Evolutionary conservation across 2,329 filamentous ascomycete genomes (phyloP).

Genomic region (Cladophialophora carrionii): DNA sequence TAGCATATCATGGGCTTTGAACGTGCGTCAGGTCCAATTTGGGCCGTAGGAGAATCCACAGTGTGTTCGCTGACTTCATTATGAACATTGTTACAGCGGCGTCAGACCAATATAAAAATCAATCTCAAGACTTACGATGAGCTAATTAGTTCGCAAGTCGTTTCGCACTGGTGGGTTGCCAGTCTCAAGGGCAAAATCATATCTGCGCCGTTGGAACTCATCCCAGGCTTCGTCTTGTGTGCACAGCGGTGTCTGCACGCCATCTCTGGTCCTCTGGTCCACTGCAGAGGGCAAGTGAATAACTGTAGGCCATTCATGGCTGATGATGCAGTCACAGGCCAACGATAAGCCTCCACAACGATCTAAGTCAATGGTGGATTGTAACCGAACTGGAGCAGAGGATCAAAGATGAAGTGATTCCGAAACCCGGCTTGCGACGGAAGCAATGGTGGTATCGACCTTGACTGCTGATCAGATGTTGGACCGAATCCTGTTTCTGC

Average conservation of each 20-base stretch:
- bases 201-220: neutral
- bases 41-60: neutral
- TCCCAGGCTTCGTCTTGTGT: neutral
- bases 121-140: neutral
- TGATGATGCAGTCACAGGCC: neutral
- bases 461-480: neutral
- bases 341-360: neutral
- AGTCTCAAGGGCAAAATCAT: neutral
- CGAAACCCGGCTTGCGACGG: constrained; percentile 35
- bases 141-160: neutral
- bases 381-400: constrained; percentile 18
- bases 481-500: neutral
- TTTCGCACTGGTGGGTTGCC: neutral
- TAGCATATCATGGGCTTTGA: neutral
- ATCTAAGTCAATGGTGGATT: neutral
- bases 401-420: constrained; percentile 36
- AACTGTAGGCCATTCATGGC: neutral
- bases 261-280: neutral
- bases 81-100: neutral
- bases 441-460: constrained; percentile 27
- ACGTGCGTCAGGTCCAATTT: neutral
- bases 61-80: neutral
- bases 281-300: neutral
- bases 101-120: no score
- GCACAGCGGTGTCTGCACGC: neutral